These are phyloP conservation scores for Jamesozyma jinghongensis DNA, from an alignment of 805 yeast genomes.

Conservation along the genomic window DNA sequence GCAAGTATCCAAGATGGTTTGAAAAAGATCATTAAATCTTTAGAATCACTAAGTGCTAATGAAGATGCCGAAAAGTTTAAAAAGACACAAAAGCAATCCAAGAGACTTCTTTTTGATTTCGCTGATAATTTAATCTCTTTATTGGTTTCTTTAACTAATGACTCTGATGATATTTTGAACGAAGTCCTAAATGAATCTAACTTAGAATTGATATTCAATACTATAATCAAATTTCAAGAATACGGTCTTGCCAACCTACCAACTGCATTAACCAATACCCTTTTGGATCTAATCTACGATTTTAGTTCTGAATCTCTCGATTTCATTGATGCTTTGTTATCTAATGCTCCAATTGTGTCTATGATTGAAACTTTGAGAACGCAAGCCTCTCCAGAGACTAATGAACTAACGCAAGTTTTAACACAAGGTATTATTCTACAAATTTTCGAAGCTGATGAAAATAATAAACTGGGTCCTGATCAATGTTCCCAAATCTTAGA, in stretches of 20 bases:
- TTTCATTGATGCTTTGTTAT: conserved; percentile 33
- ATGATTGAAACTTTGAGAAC: not conserved
- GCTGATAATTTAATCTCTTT: conserved; percentile 67
- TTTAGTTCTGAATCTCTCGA: conserved; percentile 50
- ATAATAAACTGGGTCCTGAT: conserved; percentile 7
- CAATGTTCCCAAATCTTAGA: conserved; percentile 20
- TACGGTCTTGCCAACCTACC: conserved; percentile 31
- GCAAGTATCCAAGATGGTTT: conserved; percentile 45
- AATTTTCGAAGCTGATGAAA: conserved; percentile 25
- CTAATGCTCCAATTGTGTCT: conserved; percentile 6
- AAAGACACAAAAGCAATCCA: conserved; percentile 29
- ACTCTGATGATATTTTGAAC: conserved; percentile 52
- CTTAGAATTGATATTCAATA: conserved; percentile 19
- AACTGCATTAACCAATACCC: conserved; percentile 39
- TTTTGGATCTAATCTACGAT: conserved; percentile 51
- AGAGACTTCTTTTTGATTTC: conserved; percentile 49
- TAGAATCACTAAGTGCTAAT: conserved; percentile 16
- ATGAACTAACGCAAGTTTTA: conserved; percentile 29
- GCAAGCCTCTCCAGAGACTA: conserved; percentile 7
- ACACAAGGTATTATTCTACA: conserved; percentile 34
- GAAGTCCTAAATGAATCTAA: conserved; percentile 27
- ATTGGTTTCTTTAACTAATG: conserved; percentile 54
- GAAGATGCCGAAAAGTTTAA: conserved; percentile 1
- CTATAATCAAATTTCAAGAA: conserved; percentile 22
- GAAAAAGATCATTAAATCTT: conserved; percentile 41